These are phyloP conservation scores for Sambucus nigra DNA, from an alignment of 129 eudicot species.

Conservation along the genomic window DNA sequence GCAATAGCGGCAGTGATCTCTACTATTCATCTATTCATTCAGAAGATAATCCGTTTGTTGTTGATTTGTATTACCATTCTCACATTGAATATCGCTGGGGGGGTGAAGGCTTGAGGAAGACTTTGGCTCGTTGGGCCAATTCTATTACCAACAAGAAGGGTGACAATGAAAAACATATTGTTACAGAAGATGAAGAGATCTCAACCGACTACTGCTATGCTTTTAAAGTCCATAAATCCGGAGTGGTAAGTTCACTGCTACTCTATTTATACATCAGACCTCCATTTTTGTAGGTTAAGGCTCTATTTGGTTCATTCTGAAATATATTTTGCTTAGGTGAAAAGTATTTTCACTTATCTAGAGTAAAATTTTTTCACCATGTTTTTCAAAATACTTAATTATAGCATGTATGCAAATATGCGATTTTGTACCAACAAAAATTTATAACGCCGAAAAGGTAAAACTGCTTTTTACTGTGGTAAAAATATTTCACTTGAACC, in stretches of 20 bases:
- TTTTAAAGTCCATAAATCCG: constrained; percentile 74
- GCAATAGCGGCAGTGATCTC: constrained; percentile 96
- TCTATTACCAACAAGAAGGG: constrained; percentile 47
- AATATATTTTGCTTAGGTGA: too few species aligned
- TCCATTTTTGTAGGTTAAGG: too few species aligned
- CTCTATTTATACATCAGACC: not conserved
- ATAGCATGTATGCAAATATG: too few species aligned
- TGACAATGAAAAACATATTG: constrained; percentile 48
- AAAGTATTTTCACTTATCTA: too few species aligned
- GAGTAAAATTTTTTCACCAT: too few species aligned
- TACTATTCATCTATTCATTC: constrained; percentile 66
- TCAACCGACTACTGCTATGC: constrained; percentile 90
- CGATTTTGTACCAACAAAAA: too few species aligned
- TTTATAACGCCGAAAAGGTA: too few species aligned
- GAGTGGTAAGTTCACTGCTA: constrained; percentile 35
- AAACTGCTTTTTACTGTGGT: too few species aligned
- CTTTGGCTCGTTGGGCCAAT: constrained; percentile 84
- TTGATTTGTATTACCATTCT: constrained; percentile 83
- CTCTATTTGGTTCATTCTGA: too few species aligned
- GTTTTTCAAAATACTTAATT: too few species aligned
- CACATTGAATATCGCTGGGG: constrained; percentile 99
- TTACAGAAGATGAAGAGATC: constrained; percentile 74
- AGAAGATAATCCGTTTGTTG: constrained; percentile 72
- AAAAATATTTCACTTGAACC: too few species aligned
- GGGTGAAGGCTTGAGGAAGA: constrained; percentile 95